Conservation (phyloP, 1,284 basidiomycete species). For the Porphyrellus sp. region DNA sequence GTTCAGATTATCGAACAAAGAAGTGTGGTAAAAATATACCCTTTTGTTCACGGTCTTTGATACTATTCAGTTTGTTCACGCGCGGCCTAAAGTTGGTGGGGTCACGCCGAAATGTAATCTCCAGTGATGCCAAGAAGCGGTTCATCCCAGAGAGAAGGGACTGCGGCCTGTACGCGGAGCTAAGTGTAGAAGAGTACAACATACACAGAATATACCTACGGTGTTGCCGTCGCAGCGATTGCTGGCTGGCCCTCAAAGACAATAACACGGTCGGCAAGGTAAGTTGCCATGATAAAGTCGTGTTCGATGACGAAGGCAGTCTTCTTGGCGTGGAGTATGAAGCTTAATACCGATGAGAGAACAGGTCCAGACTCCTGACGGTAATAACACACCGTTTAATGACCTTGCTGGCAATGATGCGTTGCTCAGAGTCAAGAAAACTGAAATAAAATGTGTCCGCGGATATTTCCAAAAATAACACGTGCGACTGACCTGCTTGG, state of each 20-base stretch:
- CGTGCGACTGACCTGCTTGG: conserved; percentile 53
- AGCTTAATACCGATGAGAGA: conserved; percentile 44
- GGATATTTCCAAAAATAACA: not conserved
- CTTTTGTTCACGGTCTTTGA: conserved; percentile 95
- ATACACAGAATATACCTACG: conserved; percentile 47
- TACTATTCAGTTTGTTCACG: conserved; percentile 90
- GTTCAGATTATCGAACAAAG: conserved; percentile 9
- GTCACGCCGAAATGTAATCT: conserved; percentile 95
- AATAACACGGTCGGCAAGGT: conserved; percentile 95
- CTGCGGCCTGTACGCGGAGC: conserved; percentile 56
- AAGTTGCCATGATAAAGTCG: conserved; percentile 97
- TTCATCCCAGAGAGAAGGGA: conserved; percentile 87
- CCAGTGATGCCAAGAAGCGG: conserved; percentile 86
- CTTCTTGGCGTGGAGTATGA: conserved; percentile 92
- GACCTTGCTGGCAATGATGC: conserved; percentile 94
- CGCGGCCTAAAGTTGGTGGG: conserved; percentile 92
- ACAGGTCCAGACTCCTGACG: not conserved
- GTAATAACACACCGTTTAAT: conserved; percentile 75
- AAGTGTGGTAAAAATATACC: conserved; percentile 42
- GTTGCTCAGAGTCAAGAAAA: conserved; percentile 96
- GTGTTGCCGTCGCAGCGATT: conserved; percentile 78
- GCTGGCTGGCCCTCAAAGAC: conserved; percentile 90
- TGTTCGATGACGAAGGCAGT: conserved; percentile 97
- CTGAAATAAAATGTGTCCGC: conserved; percentile 39
- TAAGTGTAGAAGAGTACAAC: conserved; percentile 5